These are phyloP conservation scores for Lasiosphaeris hirsuta DNA, from an alignment of 495 filamentous ascomycete genomes.

Conservation along the genomic window DNA sequence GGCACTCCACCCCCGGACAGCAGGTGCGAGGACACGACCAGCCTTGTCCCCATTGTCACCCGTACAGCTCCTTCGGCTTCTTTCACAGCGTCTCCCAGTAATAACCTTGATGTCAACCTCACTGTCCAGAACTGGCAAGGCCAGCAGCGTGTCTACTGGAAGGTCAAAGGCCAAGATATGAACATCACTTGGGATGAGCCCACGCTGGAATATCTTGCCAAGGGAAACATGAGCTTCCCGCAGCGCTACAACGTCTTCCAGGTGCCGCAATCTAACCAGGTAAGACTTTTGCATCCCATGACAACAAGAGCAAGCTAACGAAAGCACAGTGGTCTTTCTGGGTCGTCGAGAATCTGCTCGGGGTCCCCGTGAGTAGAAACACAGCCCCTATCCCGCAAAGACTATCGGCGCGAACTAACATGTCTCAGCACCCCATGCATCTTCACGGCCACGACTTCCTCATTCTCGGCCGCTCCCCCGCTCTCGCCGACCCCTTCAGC, in stretches of 20 bases:
- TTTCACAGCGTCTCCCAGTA: neutral
- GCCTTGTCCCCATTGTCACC: too few species aligned
- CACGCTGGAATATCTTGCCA: slow-evolving; percentile 22
- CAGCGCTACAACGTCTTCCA: slow-evolving; percentile 11
- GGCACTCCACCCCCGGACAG: too few species aligned
- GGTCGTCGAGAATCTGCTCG: slow-evolving; percentile 44
- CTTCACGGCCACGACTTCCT: neutral
- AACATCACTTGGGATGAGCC: slow-evolving; percentile 24
- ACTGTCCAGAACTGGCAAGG: too few species aligned
- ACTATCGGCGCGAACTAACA: neutral
- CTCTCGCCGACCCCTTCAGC: slow-evolving; percentile 18
- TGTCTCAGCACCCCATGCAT: neutral
- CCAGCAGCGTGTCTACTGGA: slow-evolving; percentile 12
- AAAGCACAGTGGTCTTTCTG: slow-evolving; percentile 9
- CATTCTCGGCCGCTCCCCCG: slow-evolving; percentile 32
- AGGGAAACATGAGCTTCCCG: slow-evolving; percentile 20
- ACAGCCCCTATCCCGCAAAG: too few species aligned
- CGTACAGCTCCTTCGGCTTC: too few species aligned
- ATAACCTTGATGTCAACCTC: slow-evolving; percentile 9
- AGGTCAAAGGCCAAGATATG: slow-evolving; percentile 19
- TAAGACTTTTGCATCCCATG: too few species aligned
- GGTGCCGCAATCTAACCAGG: neutral
- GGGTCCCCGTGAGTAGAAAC: slow-evolving; percentile 37
- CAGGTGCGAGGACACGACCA: too few species aligned
- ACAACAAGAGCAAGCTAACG: too few species aligned